These are phyloP conservation scores for Microbotryum silenes-acaulis DNA, from an alignment of 1,284 basidiomycete genomes.

Conservation along the genomic window DNA sequence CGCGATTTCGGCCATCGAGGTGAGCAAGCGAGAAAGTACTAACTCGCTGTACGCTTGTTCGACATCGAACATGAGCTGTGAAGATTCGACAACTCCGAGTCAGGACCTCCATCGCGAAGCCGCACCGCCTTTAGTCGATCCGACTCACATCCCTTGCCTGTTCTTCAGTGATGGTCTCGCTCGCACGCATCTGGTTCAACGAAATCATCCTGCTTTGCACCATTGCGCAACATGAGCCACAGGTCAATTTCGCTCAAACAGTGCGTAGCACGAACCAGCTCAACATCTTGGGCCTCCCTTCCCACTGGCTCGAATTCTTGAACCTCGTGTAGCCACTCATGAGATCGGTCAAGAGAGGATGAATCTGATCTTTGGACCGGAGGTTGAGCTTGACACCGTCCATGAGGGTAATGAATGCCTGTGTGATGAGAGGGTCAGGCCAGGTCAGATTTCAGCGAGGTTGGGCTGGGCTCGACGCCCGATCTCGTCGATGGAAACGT, in stretches of 20 bases:
- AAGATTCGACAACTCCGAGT: neutral
- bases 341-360: slow-evolving; percentile 87
- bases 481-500: too few relatives aligned
- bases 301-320: slow-evolving; percentile 87
- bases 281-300: slow-evolving; percentile 85
- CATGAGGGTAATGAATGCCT: slow-evolving; percentile 99
- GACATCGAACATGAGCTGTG: slow-evolving; percentile 85
- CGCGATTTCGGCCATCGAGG: too few relatives aligned
- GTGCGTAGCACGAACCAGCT: slow-evolving; percentile 61
- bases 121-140: neutral
- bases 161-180: slow-evolving; percentile 91
- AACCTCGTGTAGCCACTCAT: slow-evolving; percentile 87
- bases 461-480: too few relatives aligned
- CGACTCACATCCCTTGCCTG: slow-evolving; percentile 75
- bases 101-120: neutral
- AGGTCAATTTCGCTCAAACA: neutral
- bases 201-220: slow-evolving; percentile 69
- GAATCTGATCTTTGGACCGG: slow-evolving; percentile 92
- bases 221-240: neutral
- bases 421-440: neutral
- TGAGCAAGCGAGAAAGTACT: slow-evolving; percentile 61
- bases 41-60: slow-evolving; percentile 96
- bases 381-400: slow-evolving; percentile 88
- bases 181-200: slow-evolving; percentile 92
- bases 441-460: too few relatives aligned